Evolutionary conservation across 345 rosid genomes (phyloP), one percentile per base, ranked within the genome.

Genomic region (Brassica juncea): DNA sequence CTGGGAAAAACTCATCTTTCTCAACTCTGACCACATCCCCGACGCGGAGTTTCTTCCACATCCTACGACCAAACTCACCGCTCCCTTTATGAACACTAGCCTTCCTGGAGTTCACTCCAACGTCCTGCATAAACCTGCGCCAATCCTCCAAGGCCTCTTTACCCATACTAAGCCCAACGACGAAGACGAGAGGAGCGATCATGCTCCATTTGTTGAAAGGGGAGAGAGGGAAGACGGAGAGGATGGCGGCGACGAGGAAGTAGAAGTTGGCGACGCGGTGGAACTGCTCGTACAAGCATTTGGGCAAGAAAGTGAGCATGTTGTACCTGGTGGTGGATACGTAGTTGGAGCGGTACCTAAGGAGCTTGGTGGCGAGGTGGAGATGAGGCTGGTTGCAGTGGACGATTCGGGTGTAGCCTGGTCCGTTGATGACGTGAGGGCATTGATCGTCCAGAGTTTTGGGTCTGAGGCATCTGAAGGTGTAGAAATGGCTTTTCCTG

Each of bases 131-230:
- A 70, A 80, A 75, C 54, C 97, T 66, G 34, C 87, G 87, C 92
- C 91, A 90, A 64, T 92, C 97, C 81, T 92, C 97, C 32, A 90
- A 69, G 0, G 87, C 92, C 66, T 90, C 94, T 69, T 92, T 90
- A 2, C 85, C 76, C 91, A 88, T 92, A 71, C 90, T 92, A 54
- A 87, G 83, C 28, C 94, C 94, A 0, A 90, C 86, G 54, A 90
- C 94, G 44, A 90, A 80, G 25, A 87, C 81, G 71, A 92, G 73
- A 0, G 97, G 93, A 2, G 85, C 77, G 12, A 92, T 81, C 89
- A 85, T 68, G 70, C 89, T 92, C 62, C 57, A 42, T 5, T 55
- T 73, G 16, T 81, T 71, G 42, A 85, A 87, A 1, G 94, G 97
- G 19, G 93, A 76, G 57, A 83, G 77, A 49, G 82, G 32, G 70